Conservation (phyloP, 2,329 filamentous ascomycete species). For the Penicillium sp. region DNA sequence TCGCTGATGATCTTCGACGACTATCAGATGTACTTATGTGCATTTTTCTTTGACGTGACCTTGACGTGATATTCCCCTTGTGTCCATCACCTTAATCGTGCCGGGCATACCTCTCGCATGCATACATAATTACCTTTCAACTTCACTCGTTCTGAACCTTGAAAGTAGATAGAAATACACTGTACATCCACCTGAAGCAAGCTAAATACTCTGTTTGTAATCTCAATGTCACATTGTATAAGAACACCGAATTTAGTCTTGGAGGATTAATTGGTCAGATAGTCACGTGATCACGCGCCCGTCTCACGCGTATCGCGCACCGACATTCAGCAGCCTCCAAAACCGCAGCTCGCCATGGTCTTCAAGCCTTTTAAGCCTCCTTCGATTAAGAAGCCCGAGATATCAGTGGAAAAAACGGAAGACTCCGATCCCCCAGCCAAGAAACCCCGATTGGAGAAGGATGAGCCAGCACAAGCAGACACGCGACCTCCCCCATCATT, state of each 20-base stretch:
- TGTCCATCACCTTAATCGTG: slow-evolving; percentile 13
- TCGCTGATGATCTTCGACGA: slow-evolving; percentile 14
- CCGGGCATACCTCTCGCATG: slow-evolving; percentile 3
- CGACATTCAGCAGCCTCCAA: slow-evolving; percentile 1
- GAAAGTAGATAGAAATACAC: not conserved
- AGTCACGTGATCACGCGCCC: slow-evolving; percentile 26
- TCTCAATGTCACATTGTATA: not conserved
- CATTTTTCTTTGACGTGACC: slow-evolving; percentile 9
- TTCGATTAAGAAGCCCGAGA: slow-evolving; percentile 37
- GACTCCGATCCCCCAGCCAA: slow-evolving; percentile 30
- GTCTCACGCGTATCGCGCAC: slow-evolving; percentile 13
- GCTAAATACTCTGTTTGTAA: no score
- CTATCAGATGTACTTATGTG: slow-evolving; percentile 4
- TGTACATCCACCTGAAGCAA: not conserved
- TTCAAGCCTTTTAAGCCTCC: slow-evolving; percentile 49
- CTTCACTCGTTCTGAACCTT: not conserved
- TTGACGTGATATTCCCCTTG: slow-evolving; percentile 11
- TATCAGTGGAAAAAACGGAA: slow-evolving; percentile 1
- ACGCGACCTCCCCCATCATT: slow-evolving; percentile 6
- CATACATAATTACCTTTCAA: slow-evolving; percentile 5
- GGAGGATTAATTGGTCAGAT: not conserved
- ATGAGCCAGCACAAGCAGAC: slow-evolving; percentile 12
- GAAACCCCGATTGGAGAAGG: slow-evolving; percentile 35
- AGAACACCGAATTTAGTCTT: not conserved
- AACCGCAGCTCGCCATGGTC: slow-evolving; percentile 32